Conservation (phyloP, 2,329 filamentous ascomycete genomes). For the Plenodomus lindquistii region DNA sequence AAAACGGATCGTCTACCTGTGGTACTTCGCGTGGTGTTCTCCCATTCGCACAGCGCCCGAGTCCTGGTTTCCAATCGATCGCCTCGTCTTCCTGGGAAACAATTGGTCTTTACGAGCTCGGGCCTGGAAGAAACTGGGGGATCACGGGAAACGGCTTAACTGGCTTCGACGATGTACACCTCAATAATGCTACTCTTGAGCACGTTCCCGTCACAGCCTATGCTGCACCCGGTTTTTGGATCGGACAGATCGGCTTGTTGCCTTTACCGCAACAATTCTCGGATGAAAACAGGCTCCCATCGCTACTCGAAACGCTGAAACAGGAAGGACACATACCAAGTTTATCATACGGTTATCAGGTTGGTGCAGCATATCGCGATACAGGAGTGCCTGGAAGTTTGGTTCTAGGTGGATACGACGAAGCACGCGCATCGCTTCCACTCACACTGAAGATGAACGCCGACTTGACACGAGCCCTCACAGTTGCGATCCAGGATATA, state of each 20-base stretch:
- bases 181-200: constrained; percentile 32
- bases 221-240: constrained; percentile 16
- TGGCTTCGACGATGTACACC: constrained; percentile 18
- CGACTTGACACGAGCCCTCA: constrained; percentile 22
- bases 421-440: constrained; percentile 31
- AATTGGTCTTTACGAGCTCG: constrained; percentile 19
- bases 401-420: constrained; percentile 47
- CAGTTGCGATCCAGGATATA: constrained; percentile 21
- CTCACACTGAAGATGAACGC: constrained; percentile 20
- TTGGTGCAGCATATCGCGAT: constrained; percentile 25
- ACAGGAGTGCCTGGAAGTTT: constrained; percentile 30
- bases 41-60: too few species aligned
- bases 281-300: constrained; percentile 34
- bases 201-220: constrained; percentile 8
- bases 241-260: constrained; percentile 45
- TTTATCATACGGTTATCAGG: constrained; percentile 20
- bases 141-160: constrained; percentile 21
- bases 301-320: constrained; percentile 12
- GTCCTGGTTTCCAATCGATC: constrained; percentile 17
- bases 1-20: too few species aligned
- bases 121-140: constrained; percentile 9
- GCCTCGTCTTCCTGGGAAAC: constrained; percentile 17
- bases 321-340: constrained; percentile 20
- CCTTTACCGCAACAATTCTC: constrained; percentile 53
- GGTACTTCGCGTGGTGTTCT: too few species aligned